A percentile compares a stretch with the other conserved stretches of the same genome.
Evolutionary conservation across 495 filamentous ascomycete genomes (phyloP).

Genomic region (Daldinia loculata): DNA sequence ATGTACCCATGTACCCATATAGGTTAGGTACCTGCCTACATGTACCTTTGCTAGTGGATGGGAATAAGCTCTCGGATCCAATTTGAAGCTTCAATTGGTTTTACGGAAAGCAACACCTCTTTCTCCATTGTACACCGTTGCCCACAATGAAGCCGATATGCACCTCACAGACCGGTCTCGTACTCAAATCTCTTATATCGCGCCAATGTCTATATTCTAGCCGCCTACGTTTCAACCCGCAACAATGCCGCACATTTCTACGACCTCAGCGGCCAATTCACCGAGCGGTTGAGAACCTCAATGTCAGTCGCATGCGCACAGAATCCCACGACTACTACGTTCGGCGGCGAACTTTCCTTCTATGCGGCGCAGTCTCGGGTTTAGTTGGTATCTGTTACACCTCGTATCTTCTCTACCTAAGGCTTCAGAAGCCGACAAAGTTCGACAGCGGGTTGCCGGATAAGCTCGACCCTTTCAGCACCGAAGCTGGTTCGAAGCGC

Average conservation of each 20-base stretch:
- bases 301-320: constrained; percentile 54
- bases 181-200: constrained; percentile 15
- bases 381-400: constrained; percentile 59
- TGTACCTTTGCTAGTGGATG: not conserved
- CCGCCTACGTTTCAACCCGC: constrained; percentile 10
- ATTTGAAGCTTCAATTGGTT: constrained; percentile 3
- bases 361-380: constrained; percentile 57
- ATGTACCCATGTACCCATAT: too few species aligned
- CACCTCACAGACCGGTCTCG: constrained; percentile 22
- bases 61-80: not conserved
- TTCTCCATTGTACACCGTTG: not conserved
- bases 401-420: constrained; percentile 52
- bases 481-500: constrained; percentile 55
- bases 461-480: constrained; percentile 55
- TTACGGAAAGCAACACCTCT: not conserved
- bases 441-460: constrained; percentile 55
- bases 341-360: constrained; percentile 57
- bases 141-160: constrained; percentile 42
- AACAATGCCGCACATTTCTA: constrained; percentile 52
- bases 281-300: constrained; percentile 55
- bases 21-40: not conserved
- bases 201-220: constrained; percentile 3
- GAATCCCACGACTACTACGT: constrained; percentile 55
- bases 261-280: constrained; percentile 30
- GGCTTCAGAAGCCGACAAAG: constrained; percentile 49